Conservation (phyloP, 495 filamentous ascomycete genomes). For the Penicillium crystallinum region DNA sequence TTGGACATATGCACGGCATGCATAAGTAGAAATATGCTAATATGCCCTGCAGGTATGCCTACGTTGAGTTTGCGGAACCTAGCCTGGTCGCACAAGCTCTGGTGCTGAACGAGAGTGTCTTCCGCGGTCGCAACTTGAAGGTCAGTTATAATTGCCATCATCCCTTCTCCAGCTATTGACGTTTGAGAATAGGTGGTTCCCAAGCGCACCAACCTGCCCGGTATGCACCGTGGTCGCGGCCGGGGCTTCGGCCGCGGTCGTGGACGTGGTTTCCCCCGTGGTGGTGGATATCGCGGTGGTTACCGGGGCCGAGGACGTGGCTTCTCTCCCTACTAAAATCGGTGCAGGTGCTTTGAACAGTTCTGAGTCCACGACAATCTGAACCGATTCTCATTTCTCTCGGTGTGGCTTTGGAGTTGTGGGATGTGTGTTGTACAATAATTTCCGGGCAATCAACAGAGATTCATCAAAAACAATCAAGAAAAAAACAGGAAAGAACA, state of each 20-base stretch:
- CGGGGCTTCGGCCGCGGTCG: conserved; percentile 64
- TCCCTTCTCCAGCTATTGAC: not conserved
- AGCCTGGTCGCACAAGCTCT: conserved; percentile 88
- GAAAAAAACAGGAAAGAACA: not conserved
- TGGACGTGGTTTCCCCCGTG: conserved; percentile 57
- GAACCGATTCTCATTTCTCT: conserved; percentile 12
- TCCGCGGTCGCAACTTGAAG: conserved; percentile 92
- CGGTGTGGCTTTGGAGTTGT: conserved; percentile 31
- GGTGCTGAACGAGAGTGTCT: conserved; percentile 93
- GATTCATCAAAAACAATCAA: not conserved
- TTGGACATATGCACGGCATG: not conserved
- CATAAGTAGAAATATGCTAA: conserved; percentile 38
- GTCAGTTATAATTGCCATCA: conserved; percentile 37
- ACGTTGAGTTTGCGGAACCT: conserved; percentile 97
- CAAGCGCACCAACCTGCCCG: conserved; percentile 95
- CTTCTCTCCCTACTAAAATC: conserved; percentile 68
- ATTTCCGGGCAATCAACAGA: conserved; percentile 17
- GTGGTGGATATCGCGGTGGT: conserved; percentile 78
- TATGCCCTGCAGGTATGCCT: conserved; percentile 73
- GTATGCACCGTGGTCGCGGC: conserved; percentile 79
- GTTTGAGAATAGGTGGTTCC: conserved; percentile 65
- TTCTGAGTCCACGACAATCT: conserved; percentile 1
- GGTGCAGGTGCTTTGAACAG: conserved; percentile 4
- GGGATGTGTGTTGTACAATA: conserved; percentile 34
- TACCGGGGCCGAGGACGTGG: conserved; percentile 72